Evolutionary conservation across 1,139 yeast species (phyloP).

Genomic region (Debaryomyces udenii): DNA sequence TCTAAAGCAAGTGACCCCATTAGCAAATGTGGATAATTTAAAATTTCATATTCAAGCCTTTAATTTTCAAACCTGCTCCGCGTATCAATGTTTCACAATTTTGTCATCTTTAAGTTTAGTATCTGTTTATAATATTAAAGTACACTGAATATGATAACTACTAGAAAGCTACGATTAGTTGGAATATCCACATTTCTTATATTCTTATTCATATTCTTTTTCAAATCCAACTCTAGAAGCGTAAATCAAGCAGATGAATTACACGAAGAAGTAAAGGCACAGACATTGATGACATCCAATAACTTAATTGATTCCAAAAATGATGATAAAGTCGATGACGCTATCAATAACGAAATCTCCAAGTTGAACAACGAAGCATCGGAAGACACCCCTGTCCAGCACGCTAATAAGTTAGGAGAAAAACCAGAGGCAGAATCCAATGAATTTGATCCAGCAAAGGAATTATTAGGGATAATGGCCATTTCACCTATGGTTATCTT

Average conservation of each 20-base stretch:
- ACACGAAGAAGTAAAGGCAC: slow-evolving; percentile 7
- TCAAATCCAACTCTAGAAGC: slow-evolving; percentile 9
- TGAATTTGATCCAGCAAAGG: slow-evolving; percentile 62
- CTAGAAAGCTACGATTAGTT: slow-evolving; percentile 23
- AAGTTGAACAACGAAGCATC: slow-evolving; percentile 22
- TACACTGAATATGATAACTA: slow-evolving; percentile 18
- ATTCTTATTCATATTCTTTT: slow-evolving; percentile 19
- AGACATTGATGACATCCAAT: slow-evolving; percentile 11
- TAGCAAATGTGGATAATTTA: no score
- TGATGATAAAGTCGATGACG: slow-evolving; percentile 42
- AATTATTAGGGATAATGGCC: slow-evolving; percentile 57
- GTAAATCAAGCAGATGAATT: slow-evolving; percentile 1
- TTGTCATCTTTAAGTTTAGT: no score
- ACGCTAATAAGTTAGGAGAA: slow-evolving; percentile 10
- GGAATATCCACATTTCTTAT: slow-evolving; percentile 20
- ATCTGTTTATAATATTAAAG: background rate
- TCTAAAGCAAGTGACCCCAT: no score
- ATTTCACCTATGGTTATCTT: slow-evolving; percentile 73
- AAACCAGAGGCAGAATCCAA: slow-evolving; percentile 21
- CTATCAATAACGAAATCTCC: slow-evolving; percentile 43
- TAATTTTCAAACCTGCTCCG: no score
- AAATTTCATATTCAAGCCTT: no score
- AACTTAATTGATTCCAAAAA: slow-evolving; percentile 32
- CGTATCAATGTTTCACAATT: no score
- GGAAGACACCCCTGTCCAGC: slow-evolving; percentile 10